Evolutionary conservation across 2,329 filamentous ascomycete genomes (phyloP).

Genomic region (Pestalotiopsis sp.): DNA sequence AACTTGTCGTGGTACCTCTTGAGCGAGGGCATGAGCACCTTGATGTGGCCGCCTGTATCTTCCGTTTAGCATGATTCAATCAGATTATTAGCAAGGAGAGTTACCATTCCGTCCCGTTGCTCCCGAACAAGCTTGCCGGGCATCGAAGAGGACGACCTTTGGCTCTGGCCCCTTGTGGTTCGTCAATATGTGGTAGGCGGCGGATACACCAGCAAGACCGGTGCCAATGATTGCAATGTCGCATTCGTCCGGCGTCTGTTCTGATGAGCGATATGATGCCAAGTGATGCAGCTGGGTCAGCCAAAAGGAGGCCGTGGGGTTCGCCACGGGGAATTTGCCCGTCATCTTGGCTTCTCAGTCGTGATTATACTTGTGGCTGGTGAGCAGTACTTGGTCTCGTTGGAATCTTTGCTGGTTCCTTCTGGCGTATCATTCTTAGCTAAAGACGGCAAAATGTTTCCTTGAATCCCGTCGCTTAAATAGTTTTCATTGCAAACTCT

Average conservation of each 20-base stretch:
- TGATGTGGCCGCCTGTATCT: neutral
- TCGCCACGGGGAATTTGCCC: constrained; percentile 4
- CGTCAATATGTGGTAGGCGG: constrained; percentile 8
- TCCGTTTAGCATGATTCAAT: neutral
- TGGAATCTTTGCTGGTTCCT: neutral
- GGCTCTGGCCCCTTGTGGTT: neutral
- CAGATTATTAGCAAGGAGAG: neutral
- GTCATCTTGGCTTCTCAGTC: neutral
- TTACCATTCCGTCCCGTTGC: constrained; percentile 13
- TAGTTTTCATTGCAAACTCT: neutral
- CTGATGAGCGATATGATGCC: constrained; percentile 4
- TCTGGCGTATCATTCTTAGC: too few species aligned
- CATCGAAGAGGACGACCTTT: constrained; percentile 6
- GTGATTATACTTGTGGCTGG: neutral
- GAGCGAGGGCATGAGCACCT: neutral
- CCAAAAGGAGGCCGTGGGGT: constrained; percentile 11
- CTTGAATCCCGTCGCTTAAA: neutral
- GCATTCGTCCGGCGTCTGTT: neutral
- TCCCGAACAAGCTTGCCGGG: constrained; percentile 10
- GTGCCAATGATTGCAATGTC: constrained; percentile 11
- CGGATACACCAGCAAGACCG: neutral
- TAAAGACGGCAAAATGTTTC: too few species aligned
- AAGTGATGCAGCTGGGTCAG: constrained; percentile 3
- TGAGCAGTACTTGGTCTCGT: neutral
- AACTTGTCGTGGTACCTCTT: neutral